A percentile compares a stretch with the other conserved stretches of the same genome.
Conservation (phyloP, 1,139 yeast species). For the Hemisphaericaspora lyxosophila region DNA sequence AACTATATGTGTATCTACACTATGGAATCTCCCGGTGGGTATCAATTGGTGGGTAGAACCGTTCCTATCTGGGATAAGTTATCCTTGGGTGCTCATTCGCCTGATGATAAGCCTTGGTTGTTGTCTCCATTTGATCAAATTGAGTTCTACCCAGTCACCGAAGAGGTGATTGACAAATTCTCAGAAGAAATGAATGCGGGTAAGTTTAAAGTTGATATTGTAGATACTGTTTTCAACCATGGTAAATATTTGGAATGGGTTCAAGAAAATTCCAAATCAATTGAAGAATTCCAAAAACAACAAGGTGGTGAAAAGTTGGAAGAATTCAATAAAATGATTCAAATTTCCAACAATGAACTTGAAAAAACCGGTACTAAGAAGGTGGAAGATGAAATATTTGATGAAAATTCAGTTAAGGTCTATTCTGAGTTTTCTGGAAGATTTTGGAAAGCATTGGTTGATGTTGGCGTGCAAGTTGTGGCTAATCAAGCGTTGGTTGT, state of each 20-base stretch:
- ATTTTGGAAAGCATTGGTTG: constrained; percentile 90
- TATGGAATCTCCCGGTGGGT: constrained; percentile 98
- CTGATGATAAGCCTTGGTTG: constrained; percentile 77
- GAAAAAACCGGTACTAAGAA: constrained; percentile 46
- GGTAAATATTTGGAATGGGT: constrained; percentile 77
- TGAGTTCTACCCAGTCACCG: constrained; percentile 88
- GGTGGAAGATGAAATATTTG: constrained; percentile 49
- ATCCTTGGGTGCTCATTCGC: constrained; percentile 65
- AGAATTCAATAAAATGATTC: constrained; percentile 80
- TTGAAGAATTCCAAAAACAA: constrained; percentile 62
- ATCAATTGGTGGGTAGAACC: constrained; percentile 94
- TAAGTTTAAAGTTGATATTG: constrained; percentile 68
- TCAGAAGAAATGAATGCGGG: constrained; percentile 82
- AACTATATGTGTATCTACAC: constrained; percentile 98
- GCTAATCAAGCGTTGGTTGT: constrained; percentile 81
- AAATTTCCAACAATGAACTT: constrained; percentile 77
- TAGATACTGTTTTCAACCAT: constrained; percentile 81
- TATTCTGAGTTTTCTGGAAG: constrained; percentile 95
- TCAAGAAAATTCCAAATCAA: constrained; percentile 67
- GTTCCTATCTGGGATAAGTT: constrained; percentile 97
- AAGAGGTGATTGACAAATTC: constrained; percentile 70
- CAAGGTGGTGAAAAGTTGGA: constrained; percentile 82
- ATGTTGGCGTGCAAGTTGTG: constrained; percentile 73
- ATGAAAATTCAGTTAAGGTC: constrained; percentile 77
- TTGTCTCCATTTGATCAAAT: constrained; percentile 90